A percentile compares a stretch with the other conserved stretches of the same genome.
phyloP scores from a whole-genome alignment of 768 basidiomycete genomes.

The Boletus rex-veris region DNA sequence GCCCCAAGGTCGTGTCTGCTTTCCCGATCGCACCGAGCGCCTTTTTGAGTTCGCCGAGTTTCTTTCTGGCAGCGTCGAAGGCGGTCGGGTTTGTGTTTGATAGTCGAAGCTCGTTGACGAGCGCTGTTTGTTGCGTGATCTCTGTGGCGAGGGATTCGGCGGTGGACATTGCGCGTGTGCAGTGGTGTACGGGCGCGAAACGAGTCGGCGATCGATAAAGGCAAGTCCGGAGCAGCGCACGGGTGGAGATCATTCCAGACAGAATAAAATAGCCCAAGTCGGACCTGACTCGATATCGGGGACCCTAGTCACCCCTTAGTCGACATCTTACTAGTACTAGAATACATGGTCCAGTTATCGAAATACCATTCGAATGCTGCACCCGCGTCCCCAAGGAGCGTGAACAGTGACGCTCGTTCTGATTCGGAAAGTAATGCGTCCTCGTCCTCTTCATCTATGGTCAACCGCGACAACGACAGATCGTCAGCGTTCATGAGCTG shows the following conservation, averaged over 20 bases:
- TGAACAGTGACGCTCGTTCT: conserved; percentile 12
- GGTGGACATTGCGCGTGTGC: conserved; percentile 37
- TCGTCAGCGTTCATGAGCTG: conserved; percentile 13
- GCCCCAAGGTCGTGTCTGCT: conserved; percentile 25
- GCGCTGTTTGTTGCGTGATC: conserved; percentile 51
- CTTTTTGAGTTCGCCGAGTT: conserved; percentile 66
- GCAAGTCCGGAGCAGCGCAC: conserved; percentile 17
- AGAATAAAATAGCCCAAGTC: conserved; percentile 2
- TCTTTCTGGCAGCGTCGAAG: conserved; percentile 65
- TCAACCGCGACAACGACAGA: conserved; percentile 5
- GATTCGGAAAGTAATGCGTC: conserved; percentile 1
- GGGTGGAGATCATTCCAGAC: conserved; percentile 16
- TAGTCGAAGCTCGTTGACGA: conserved; percentile 60
- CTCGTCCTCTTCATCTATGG: not conserved
- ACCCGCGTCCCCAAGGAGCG: conserved; percentile 21
- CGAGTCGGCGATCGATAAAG: conserved; percentile 35
- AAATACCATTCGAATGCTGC: conserved; percentile 22
- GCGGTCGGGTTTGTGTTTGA: conserved; percentile 48
- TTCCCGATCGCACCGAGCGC: conserved; percentile 42
- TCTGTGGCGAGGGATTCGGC: conserved; percentile 47
- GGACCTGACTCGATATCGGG: conserved; percentile 17
- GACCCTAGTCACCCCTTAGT: conserved; percentile 24
- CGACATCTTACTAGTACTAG: not conserved
- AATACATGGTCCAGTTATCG: conserved; percentile 11
- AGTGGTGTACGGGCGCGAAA: conserved; percentile 11